These are phyloP conservation scores for Cutaneotrichosporon sp. DNA, from an alignment of 1,284 basidiomycete species.

Conservation along the genomic window DNA sequence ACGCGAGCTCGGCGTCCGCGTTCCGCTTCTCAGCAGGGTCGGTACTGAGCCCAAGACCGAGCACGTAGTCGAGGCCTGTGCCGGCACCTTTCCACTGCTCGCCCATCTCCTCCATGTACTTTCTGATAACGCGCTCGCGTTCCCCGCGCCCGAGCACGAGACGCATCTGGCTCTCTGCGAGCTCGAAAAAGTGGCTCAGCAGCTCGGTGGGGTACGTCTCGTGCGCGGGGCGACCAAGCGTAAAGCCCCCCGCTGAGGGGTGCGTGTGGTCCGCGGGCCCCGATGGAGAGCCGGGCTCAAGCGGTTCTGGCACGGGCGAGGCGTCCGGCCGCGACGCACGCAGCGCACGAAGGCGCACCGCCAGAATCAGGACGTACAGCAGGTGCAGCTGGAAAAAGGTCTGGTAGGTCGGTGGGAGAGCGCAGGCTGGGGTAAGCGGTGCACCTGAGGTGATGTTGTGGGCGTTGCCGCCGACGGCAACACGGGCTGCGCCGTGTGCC, in stretches of 20 bases:
- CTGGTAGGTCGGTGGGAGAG: conserved; percentile 88
- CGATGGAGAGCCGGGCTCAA: conserved; percentile 19
- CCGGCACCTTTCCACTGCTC: conserved; percentile 87
- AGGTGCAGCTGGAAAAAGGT: conserved; percentile 96
- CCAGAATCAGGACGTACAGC: conserved; percentile 85
- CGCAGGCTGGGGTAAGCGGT: conserved; percentile 59
- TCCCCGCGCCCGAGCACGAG: conserved; percentile 64
- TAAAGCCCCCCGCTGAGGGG: conserved; percentile 5
- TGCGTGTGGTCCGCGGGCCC: conserved; percentile 6
- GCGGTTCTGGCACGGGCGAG: conserved; percentile 49
- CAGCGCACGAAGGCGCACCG: conserved; percentile 79
- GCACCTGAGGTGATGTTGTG: too few species aligned
- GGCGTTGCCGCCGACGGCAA: too few species aligned
- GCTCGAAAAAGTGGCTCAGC: conserved; percentile 93
- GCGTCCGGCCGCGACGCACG: conserved; percentile 47
- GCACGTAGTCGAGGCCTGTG: conserved; percentile 70
- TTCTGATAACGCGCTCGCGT: conserved; percentile 73
- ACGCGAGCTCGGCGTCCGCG: conserved; percentile 71
- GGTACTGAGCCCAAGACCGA: conserved; percentile 29
- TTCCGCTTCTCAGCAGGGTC: conserved; percentile 18
- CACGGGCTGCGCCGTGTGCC: too few species aligned
- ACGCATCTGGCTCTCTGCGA: conserved; percentile 86
- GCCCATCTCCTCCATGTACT: conserved; percentile 83
- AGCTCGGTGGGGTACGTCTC: conserved; percentile 54
- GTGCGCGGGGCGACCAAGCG: conserved; percentile 27